A percentile compares a stretch with the other conserved stretches of the same genome.
These are phyloP conservation scores for Ogataea pini DNA, from an alignment of 805 yeast species.

Conservation along the genomic window DNA sequence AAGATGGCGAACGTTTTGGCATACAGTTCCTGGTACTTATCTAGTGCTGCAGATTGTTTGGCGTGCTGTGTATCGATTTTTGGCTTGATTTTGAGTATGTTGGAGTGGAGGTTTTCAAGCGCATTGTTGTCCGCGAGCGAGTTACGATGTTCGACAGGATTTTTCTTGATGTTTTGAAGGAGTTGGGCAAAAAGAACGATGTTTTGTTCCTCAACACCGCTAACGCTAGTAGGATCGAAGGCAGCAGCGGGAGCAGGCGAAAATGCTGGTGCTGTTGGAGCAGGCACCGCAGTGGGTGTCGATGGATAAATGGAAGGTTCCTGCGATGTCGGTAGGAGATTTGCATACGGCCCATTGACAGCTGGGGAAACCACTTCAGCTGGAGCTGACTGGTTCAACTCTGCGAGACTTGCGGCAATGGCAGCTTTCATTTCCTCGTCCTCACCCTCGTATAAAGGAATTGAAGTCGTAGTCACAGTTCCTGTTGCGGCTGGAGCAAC, in stretches of 20 bases:
- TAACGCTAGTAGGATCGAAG: conserved; percentile 37
- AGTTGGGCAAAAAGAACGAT: conserved; percentile 69
- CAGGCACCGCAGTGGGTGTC: not conserved
- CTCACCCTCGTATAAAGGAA: conserved; percentile 50
- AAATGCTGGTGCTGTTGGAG: not conserved
- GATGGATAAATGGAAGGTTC: not conserved
- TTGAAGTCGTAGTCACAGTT: not conserved
- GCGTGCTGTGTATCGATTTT: conserved; percentile 63
- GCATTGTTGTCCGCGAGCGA: conserved; percentile 46
- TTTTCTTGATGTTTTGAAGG: conserved; percentile 52
- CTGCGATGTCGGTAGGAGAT: conserved; percentile 20
- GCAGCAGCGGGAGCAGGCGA: not conserved
- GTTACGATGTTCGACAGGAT: conserved; percentile 37
- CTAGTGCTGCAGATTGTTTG: conserved; percentile 61
- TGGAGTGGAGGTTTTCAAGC: conserved; percentile 57
- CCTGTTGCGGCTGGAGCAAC: not conserved
- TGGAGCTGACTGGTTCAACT: conserved; percentile 47
- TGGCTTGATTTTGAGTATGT: conserved; percentile 64
- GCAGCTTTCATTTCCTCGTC: conserved; percentile 93
- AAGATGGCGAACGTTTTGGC: conserved; percentile 75
- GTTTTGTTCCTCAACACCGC: conserved; percentile 67
- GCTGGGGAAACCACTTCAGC: conserved; percentile 7
- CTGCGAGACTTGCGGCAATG: conserved; percentile 85
- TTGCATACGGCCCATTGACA: conserved; percentile 32
- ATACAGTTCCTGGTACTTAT: conserved; percentile 68